Base-by-base conservation (phyloP, 495 filamentous ascomycete genomes). In the Cercophora newfieldiana region DNA sequence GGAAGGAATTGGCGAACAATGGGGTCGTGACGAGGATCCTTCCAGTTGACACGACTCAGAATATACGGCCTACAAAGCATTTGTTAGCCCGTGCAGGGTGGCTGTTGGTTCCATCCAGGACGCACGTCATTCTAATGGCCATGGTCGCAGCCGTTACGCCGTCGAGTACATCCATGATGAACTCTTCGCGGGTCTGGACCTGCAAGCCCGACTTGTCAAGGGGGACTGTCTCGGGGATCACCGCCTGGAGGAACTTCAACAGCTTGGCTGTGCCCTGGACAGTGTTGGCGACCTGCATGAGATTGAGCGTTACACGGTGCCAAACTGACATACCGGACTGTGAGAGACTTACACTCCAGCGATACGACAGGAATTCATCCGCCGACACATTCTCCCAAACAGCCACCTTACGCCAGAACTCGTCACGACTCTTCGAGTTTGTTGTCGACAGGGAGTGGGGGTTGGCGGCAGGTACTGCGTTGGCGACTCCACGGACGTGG, bases 1-100 rank as follows among this genome's bases (percentile, higher is more conserved):
- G 85, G 83, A 21, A 87, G 67, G 66, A 86, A 88, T 63, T 88
- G 85, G 16, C 75, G 71, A 7, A 82, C 77, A 7, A 88, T 75
- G 16, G 84, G 85, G 55, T 87, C 85, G 59, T 83, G 80, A 14
- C 84, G 76, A 12, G 86, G 81, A 57, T 84, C 75, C 1, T 63
- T 58, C 86, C 86, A 88, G 67, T 88, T 77, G 25, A 86, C 78
- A 5, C 78, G 72, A 54, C 79, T 81, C 22, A 87, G 65, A 12
- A 85, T 78, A 64, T 88, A 83, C 26, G 86, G 86, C 50, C 85
- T 86, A 22, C 18, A 21, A 21, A 21, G 19, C 21, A 28, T n/a
- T 24, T 60, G 72, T 70, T 50, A 69, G 72, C 61, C 10, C 22
- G 6, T 16, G 22, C n/a, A 30, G 24, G 33, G 25, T 4, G n/a